Base-by-base conservation (phyloP, 805 yeast genomes). In the Grigorovia transvaalensis region DNA sequence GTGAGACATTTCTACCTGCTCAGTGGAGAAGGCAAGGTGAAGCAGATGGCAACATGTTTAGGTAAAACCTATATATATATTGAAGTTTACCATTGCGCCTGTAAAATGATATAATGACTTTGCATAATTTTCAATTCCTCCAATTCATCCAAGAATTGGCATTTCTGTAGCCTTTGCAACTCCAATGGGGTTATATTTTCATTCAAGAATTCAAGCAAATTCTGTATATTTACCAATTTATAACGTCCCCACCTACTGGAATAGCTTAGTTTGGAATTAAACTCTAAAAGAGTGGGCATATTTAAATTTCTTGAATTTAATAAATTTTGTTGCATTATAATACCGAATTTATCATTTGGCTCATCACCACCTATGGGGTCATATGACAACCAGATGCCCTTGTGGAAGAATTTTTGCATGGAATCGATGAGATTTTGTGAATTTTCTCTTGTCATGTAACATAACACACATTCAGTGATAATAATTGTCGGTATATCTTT, bases 1-100 rank as follows among this genome's bases (percentile, higher is more conserved):
- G 77, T 49, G 81, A 84, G 35, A 76, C 81, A 2, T 76, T 81
- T 1, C 80, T 85, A 6, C 71, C 73, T 9, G 77, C 83, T 1
- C 79, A 80, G 50, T 85, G 90, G 88, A 73, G 90, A 52, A 66
- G 75, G 8, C 87, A 84, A 61, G 88, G 88, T 13, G 85, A 78
- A 47, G 79, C 82, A 2, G 85, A 82, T 59, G 91, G 91, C 0
- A 65, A 75, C 64, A 67, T 85, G 74, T 87, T 85, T 58, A 71
- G 91, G 58, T 85, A 61, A 59, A 23, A 4, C 3, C 27, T 6
- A 23, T 23, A 23, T 23, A 4, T 23, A 3, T 6, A 23, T 23
- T 20, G 15, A 9, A 44, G n/a, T 49, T 49, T 50, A 54, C 65
- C 62, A 63, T 42, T 51, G 35, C 1, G 67, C 70, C 29, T 62